Base-by-base conservation (phyloP, 306 rosid genomes). In the Elaeagnus macrophylla region DNA sequence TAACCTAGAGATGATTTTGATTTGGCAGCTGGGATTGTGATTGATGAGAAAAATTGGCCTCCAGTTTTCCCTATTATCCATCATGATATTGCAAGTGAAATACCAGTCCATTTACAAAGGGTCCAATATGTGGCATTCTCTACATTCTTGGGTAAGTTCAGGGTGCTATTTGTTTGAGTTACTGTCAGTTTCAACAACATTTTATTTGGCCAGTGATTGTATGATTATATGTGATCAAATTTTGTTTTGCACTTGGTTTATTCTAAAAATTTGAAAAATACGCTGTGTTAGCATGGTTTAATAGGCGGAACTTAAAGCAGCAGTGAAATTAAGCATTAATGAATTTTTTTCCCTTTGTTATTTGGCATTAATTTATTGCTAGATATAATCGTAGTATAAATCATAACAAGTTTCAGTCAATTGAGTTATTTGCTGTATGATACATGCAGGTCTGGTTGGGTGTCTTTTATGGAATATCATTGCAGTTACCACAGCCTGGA, bases 11-110 rank as follows among this genome's bases (percentile, higher is more conserved):
- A 65, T 56, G 37, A 62, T 43, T 45, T 53, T 56, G 15, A 60
- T 55, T 67, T 65, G 51, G 72, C 94, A 93, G 96, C 89, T 72
- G 96, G 96, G 56, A 64, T 84, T 69, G 77, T 77, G 16, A 65
- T 80, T 60, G 93, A 82, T 78, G 96, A 87, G 50, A 93, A 93
- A 74, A 93, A 82, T 51, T 93, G 95, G 95, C 96, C 99, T 37
- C 94, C 96, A 32, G 84, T 84, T 79, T 79, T 69, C 2, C 99
- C 96, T 57, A 16, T 93, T 66, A 87, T 93, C 71, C 99, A 93
- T 71, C 89, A 93, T 66, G 83, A 93, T 77, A 84, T 91, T 82
- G 75, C 73, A 37, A 84, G 72, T 32, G 99, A 93, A 69, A 87
- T 87, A 72, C 99, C 99, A 14, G 67, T 93, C 59, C 99, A 93